Evolutionary conservation across 352 stramenopile genomes (phyloP), one percentile per base, ranked within the genome.

Genomic region (Pythium sp.): DNA sequence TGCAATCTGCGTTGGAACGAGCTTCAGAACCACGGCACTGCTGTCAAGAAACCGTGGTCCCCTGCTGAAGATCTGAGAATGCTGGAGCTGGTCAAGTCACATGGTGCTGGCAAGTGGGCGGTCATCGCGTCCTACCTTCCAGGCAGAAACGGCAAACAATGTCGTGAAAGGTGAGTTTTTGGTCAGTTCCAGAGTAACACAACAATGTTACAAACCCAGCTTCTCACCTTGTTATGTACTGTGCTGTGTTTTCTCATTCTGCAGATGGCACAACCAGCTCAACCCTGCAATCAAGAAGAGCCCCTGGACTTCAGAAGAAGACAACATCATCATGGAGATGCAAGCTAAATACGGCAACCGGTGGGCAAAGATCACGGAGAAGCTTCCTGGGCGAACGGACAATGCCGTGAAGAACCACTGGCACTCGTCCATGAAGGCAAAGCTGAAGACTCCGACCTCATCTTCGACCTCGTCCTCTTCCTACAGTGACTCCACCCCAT

Each of bases 361-460:
- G 26, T 99, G 98, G 98, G 94, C 95, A 5, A 96, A 98, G 76
- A 99, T 99, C 74, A 96, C 97, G 0, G 95, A 98, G 73, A 80
- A 90, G 20, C 76, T 99, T n/a, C 94, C 95, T 22, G 97, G 97
- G 2, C 81, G 97, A 3, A 96, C 89, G 0, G 96, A 99, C 71
- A 99, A 99, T 58, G 91, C 92, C 3, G 97, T 99, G 56, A 99
- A 99, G 79, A 99, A 99, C 73, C 90, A 97, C 47, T 99, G 94
- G 93, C 86, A 98, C 51, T 94, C 87, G 24, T 95, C 87, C 24
- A 80, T 95, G 70, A 92, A 94, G 69, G 58, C 74, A 0, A 77
- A 80, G 34, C 64, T 78, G 5, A 90, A 89, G 70, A 66, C 56
- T 15, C 56, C 61, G 15, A 15, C 59, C 30, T 18, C 49, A 20